A percentile compares a stretch with the other conserved stretches of the same genome.
Evolutionary conservation across 352 stramenopile species (phyloP).

Genomic region (Aphanomyces stellatus): DNA sequence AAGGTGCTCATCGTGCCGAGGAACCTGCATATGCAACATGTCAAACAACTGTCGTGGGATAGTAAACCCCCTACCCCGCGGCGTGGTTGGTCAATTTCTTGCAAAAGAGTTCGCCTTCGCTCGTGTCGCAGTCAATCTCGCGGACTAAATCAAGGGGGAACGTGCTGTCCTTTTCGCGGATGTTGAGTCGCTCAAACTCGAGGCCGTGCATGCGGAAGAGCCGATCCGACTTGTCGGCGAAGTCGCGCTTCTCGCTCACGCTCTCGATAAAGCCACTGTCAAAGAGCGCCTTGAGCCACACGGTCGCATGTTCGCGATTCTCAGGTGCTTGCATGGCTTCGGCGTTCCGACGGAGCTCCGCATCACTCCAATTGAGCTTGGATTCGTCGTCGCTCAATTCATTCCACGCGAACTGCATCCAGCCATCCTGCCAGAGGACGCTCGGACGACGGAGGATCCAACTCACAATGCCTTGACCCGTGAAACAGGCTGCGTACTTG

Average conservation of each 20-base stretch:
- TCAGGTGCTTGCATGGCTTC: conserved; percentile 43
- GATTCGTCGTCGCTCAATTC: conserved; percentile 19
- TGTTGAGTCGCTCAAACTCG: conserved; percentile 36
- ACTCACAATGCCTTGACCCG: conserved; percentile 47
- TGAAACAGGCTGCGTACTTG: conserved; percentile 38
- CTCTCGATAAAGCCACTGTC: conserved; percentile 56
- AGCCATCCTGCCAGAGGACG: conserved; percentile 45
- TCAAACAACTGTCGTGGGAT: not conserved
- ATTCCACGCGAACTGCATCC: conserved; percentile 43
- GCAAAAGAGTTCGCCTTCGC: conserved; percentile 27
- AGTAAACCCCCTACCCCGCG: conserved; percentile 23
- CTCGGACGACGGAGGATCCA: conserved; percentile 41
- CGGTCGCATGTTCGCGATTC: conserved; percentile 24
- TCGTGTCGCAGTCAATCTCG: conserved; percentile 45
- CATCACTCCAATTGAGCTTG: conserved; percentile 31
- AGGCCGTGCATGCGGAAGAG: conserved; percentile 52
- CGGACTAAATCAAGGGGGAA: conserved; percentile 58
- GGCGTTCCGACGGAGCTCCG: conserved; percentile 27
- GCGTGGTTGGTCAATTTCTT: conserved; percentile 55
- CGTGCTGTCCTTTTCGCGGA: conserved; percentile 30
- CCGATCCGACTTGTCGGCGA: conserved; percentile 38
- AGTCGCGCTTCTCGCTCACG: conserved; percentile 32
- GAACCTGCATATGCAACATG: too few relatives aligned
- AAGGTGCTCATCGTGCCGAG: conserved; percentile 40
- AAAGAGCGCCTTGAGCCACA: conserved; percentile 51